phyloP scores from a whole-genome alignment of 495 filamentous ascomycete genomes.

The Usnea hakonensis region DNA sequence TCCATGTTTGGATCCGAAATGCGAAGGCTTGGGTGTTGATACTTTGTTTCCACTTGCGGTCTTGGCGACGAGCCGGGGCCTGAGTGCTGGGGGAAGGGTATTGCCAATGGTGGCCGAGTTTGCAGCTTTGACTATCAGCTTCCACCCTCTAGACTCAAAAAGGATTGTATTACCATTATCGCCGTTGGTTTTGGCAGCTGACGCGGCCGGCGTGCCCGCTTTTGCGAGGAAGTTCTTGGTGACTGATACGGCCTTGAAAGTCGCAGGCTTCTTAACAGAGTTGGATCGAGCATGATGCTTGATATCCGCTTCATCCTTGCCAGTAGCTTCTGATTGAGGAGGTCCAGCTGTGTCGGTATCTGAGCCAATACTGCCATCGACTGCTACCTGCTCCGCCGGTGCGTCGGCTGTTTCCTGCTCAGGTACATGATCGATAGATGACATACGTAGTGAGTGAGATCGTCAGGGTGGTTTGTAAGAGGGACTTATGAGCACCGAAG shows the following conservation, averaged over 20 bases:
- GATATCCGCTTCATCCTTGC: conserved; percentile 36
- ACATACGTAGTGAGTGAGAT: conserved; percentile 23
- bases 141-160: not conserved
- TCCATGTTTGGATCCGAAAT: conserved; percentile 40
- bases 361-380: conserved; percentile 52
- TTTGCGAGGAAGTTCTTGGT: conserved; percentile 79
- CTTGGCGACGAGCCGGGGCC: conserved; percentile 62
- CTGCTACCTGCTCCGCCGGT: conserved; percentile 25
- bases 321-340: conserved; percentile 28
- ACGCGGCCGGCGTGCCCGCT: conserved; percentile 38
- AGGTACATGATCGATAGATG: conserved; percentile 28
- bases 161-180: conserved; percentile 43
- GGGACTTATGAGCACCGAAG: conserved; percentile 7
- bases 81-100: conserved; percentile 39
- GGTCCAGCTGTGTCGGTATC: conserved; percentile 53
- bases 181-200: conserved; percentile 46
- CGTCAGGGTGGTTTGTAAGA: not conserved
- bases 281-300: conserved; percentile 58
- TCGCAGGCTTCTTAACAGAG: conserved; percentile 73
- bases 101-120: conserved; percentile 35
- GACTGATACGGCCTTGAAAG: conserved; percentile 92
- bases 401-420: conserved; percentile 28
- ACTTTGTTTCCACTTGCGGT: conserved; percentile 50
- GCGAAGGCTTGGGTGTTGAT: conserved; percentile 40
- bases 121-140: conserved; percentile 31